Base-by-base conservation (phyloP, 202 grass and related monocot genomes). In the Panicum hallii region DNA sequence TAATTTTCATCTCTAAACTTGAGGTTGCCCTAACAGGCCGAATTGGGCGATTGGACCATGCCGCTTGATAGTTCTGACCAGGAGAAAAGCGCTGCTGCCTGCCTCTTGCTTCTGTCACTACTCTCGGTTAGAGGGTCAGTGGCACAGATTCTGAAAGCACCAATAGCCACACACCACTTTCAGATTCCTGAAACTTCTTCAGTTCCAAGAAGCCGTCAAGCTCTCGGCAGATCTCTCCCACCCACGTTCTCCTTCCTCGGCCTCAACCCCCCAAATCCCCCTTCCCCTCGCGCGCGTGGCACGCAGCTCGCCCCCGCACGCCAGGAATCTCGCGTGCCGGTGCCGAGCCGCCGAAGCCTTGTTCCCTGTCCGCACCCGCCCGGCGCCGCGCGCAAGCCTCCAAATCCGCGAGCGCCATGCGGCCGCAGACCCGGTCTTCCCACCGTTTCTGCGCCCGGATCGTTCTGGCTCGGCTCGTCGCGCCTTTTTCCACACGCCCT, bases 291-390 rank as follows among this genome's bases (percentile, higher is more conserved):
- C 53, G 42, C 56, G 75, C 75, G 67, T 55, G 55, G 30, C 83
- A 7, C 30, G 14, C 12, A 40, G 41, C 16, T 73, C 32, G 70
- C 61, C 23, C 69, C 77, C 48, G 50, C 85, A 87, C 85, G 85
- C 30, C 62, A 82, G 14, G 85, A 87, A 82, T 82, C 78, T 43
- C 38, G 54, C 26, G 26, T 26, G 0, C 34, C 46, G 60, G 30
- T 26, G 9, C 61, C 22, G 15, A 20, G 4, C 47, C n/a, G 56
- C 80, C 79, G 36, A 52, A 52, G n/a, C 64, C 49, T 19, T 3
- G 1, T 8, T 19, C 2, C 65, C 9, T 4, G 50, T 23, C 49
- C 16, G 26, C 26, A 26, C 26, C 26, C 26, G 26, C 26, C 26
- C 26, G 26, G 26, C 26, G 26, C 26, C 26, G 36, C 32, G 22